These are phyloP conservation scores for Xylaria sp. DNA, from an alignment of 2,329 filamentous ascomycete genomes.

Conservation along the genomic window DNA sequence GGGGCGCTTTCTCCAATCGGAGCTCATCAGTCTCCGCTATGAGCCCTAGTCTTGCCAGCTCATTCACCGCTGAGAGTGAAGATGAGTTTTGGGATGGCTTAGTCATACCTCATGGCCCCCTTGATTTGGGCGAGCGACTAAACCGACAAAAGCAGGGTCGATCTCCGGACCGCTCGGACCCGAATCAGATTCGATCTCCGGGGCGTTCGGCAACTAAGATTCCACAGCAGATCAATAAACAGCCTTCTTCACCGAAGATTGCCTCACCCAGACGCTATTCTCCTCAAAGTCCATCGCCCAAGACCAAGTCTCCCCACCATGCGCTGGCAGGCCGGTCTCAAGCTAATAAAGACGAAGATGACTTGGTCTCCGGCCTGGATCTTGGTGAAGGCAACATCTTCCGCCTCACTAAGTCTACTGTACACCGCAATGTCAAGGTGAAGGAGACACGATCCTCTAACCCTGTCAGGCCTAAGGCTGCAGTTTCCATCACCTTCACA, in stretches of 20 bases:
- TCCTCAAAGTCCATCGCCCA: constrained; percentile 3
- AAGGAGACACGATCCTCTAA: constrained; percentile 67
- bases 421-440: constrained; percentile 88
- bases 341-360: constrained; percentile 54
- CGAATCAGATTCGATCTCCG: constrained; percentile 8
- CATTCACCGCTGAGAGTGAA: constrained; percentile 85
- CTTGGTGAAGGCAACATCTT: constrained; percentile 80
- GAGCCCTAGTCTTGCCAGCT: constrained; percentile 89
- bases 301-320: constrained; percentile 5
- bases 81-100: constrained; percentile 91
- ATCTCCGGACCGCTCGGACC: constrained; percentile 12
- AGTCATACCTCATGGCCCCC: constrained; percentile 72
- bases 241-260: neutral
- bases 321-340: constrained; percentile 24
- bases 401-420: constrained; percentile 69
- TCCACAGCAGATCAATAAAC: constrained; percentile 5
- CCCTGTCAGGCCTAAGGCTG: constrained; percentile 64
- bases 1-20: constrained; percentile 71
- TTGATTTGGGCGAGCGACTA: constrained; percentile 76
- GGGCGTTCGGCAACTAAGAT: constrained; percentile 3
- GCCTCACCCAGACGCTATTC: neutral
- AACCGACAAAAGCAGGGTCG: constrained; percentile 56
- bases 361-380: constrained; percentile 82
- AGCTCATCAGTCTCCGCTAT: constrained; percentile 85
- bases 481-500: constrained; percentile 86